These are phyloP conservation scores for Astragalus membranaceus DNA, from an alignment of 306 rosid genomes.

Conservation along the genomic window DNA sequence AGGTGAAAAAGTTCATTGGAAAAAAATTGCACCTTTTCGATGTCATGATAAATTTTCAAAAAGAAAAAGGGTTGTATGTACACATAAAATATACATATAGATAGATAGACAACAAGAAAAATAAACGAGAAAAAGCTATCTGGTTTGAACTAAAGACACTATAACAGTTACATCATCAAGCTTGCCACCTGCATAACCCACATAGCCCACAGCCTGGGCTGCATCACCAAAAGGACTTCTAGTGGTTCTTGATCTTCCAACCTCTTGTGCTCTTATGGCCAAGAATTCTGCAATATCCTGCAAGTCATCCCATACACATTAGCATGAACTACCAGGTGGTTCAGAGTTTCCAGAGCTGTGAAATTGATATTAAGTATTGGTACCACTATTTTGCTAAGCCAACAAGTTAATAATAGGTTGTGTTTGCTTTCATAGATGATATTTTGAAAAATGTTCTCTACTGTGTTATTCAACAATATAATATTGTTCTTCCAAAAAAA, in stretches of 20 bases:
- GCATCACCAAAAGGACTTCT: slow-evolving; percentile 77
- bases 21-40: neutral
- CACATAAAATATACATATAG: neutral
- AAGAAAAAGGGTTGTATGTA: slow-evolving; percentile 7
- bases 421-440: neutral
- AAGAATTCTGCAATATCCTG: slow-evolving; percentile 64
- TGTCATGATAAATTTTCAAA: slow-evolving; percentile 16
- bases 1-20: neutral
- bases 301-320: neutral
- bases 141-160: slow-evolving; percentile 47
- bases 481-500: neutral
- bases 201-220: slow-evolving; percentile 58
- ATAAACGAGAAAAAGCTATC: neutral
- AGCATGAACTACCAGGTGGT: neutral
- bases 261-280: slow-evolving; percentile 63
- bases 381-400: neutral
- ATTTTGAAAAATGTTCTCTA: neutral
- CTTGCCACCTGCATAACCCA: slow-evolving; percentile 60
- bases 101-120: neutral
- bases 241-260: slow-evolving; percentile 42
- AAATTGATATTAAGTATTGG: neutral
- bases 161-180: slow-evolving; percentile 70
- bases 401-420: neutral
- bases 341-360: neutral
- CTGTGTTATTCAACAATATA: neutral